These are phyloP conservation scores for Metschnikowia bowlesiae DNA, from an alignment of 805 yeast genomes.

Conservation along the genomic window DNA sequence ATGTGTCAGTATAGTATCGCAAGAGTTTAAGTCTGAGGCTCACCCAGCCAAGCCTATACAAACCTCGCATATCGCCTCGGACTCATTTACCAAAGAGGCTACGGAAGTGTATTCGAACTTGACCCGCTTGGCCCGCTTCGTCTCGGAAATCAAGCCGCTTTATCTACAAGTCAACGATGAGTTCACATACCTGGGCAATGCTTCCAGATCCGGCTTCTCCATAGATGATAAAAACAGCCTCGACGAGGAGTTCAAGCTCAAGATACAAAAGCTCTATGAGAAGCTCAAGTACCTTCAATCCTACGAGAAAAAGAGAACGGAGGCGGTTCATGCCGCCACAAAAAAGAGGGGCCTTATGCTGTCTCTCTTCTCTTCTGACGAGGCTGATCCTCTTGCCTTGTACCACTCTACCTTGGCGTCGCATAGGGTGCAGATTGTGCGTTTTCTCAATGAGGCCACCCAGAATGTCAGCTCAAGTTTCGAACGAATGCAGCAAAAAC, in stretches of 20 bases:
- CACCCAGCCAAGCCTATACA: not conserved
- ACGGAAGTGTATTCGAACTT: constrained; percentile 31
- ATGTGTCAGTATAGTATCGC: constrained; percentile 42
- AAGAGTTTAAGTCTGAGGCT: constrained; percentile 21
- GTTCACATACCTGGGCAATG: constrained; percentile 6
- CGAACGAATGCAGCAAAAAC: constrained; percentile 45
- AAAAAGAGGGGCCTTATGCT: constrained; percentile 15
- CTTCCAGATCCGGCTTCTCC: constrained; percentile 22
- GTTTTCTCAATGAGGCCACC: constrained; percentile 43
- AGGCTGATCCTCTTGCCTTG: constrained; percentile 30
- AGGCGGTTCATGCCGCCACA: constrained; percentile 11
- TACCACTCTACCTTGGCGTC: constrained; percentile 33
- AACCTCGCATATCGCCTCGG: constrained; percentile 20
- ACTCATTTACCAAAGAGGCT: constrained; percentile 41
- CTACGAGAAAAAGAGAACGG: constrained; percentile 47
- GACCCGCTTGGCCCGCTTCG: constrained; percentile 28
- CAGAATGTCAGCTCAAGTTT: constrained; percentile 42
- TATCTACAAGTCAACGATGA: constrained; percentile 27
- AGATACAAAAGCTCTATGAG: constrained; percentile 48
- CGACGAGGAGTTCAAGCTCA: constrained; percentile 51
- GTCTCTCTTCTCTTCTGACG: constrained; percentile 25
- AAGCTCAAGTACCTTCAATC: constrained; percentile 46
- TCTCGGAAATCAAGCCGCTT: constrained; percentile 28
- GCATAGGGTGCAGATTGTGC: constrained; percentile 47
- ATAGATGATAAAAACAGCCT: constrained; percentile 50